These are phyloP conservation scores for Theileria sp. DNA, from an alignment of 169 alveolate genomes.

Conservation along the genomic window DNA sequence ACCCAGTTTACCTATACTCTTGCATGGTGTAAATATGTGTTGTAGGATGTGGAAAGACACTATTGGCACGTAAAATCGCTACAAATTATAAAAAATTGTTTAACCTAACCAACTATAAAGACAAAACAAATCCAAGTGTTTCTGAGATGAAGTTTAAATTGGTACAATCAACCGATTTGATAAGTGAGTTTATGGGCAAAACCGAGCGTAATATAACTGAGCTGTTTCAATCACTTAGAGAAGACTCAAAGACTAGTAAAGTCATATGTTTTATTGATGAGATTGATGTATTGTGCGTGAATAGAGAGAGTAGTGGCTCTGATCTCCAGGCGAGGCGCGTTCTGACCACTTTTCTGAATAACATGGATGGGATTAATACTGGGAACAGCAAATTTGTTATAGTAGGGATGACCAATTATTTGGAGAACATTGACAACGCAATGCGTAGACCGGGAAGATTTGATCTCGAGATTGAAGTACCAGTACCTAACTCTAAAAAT, in stretches of 20 bases:
- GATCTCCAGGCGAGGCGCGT: constrained; percentile 23
- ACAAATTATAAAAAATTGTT: constrained; percentile 19
- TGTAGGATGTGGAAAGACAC: constrained; percentile 57
- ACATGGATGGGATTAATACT: constrained; percentile 47
- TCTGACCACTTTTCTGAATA: constrained; percentile 44
- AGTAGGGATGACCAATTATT: constrained; percentile 91
- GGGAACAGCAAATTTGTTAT: constrained; percentile 63
- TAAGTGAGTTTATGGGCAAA: constrained; percentile 32
- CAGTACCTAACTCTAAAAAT: constrained; percentile 88
- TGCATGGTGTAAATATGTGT: background rate
- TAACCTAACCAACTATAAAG: background rate
- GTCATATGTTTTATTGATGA: constrained; percentile 76
- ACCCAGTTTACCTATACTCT: too few species aligned
- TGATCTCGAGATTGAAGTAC: constrained; percentile 92
- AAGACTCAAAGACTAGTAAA: constrained; percentile 14
- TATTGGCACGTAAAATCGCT: constrained; percentile 45
- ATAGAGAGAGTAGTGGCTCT: constrained; percentile 36
- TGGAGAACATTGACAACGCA: constrained; percentile 88
- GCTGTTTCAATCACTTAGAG: constrained; percentile 28
- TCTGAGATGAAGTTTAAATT: constrained; percentile 20
- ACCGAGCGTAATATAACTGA: constrained; percentile 43
- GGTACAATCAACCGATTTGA: constrained; percentile 51
- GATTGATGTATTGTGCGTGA: constrained; percentile 71
- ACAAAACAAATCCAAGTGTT: background rate
- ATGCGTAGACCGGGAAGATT: constrained; percentile 95